Conservation (phyloP, 768 basidiomycete genomes). For the Rhodotorula diobovata region DNA sequence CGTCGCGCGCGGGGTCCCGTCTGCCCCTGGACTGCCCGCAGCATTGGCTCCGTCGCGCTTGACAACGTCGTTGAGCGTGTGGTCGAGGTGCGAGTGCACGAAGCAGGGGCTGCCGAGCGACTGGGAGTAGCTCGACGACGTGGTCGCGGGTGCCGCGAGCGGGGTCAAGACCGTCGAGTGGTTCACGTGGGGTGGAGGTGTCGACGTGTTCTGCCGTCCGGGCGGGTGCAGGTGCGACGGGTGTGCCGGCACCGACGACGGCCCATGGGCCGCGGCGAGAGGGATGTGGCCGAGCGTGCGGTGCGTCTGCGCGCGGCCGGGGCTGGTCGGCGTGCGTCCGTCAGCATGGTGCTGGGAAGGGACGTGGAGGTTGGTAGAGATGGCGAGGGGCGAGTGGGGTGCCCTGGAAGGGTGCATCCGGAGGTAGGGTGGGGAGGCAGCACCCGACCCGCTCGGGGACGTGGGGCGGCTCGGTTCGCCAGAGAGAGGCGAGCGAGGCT, state of each 20-base stretch:
- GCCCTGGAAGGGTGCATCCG: background rate
- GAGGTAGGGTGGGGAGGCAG: background rate
- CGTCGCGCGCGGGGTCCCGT: background rate
- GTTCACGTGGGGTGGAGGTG: conserved; percentile 19
- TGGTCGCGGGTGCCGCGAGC: background rate
- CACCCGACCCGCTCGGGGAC: background rate
- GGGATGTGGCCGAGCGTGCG: background rate
- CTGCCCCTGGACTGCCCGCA: background rate
- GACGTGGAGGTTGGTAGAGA: background rate
- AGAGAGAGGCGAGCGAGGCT: background rate
- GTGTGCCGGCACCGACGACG: background rate
- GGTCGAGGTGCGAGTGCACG: conserved; percentile 39
- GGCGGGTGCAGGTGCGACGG: background rate
- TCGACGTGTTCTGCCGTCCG: background rate
- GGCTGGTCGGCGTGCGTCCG: background rate
- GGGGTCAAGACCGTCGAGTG: conserved; percentile 11
- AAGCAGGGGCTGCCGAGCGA: conserved; percentile 30
- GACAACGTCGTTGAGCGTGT: conserved; percentile 24
- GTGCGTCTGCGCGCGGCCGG: conserved; percentile 9
- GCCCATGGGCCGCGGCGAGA: background rate
- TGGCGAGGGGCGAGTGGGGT: background rate
- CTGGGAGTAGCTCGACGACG: conserved; percentile 13
- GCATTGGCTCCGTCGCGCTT: background rate
- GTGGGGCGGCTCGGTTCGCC: background rate
- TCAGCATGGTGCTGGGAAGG: background rate